Evolutionary conservation across 306 rosid species (phyloP), one percentile per base, ranked within the genome.

Genomic region (Casuarina equisetifolia): DNA sequence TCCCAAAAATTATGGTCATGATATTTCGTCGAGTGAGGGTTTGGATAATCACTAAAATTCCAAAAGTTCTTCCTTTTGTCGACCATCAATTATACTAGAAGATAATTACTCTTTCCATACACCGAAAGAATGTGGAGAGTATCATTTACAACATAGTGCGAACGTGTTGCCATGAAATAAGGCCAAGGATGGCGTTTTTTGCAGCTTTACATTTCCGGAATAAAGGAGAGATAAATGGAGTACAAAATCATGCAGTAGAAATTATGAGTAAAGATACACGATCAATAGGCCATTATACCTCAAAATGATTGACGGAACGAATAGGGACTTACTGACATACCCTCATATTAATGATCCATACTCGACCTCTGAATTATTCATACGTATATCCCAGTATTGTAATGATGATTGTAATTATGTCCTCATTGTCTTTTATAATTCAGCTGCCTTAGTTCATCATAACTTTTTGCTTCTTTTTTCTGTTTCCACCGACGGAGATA

Each of bases 51-150:
- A 67, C 42, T 32, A 62, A 62, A 7, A 19, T 45, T 63, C 69
- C 72, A 71, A 15, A 75, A 73, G 84, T 58, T 38, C 53, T 67
- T 25, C 53, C 50, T 25, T 66, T 35, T 43, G 1, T 13, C 32
- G 25, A 12, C 46, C 66, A 74, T 78, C 66, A 52, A 74, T 50
- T 46, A 71, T 79, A 75, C 67, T 69, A 4, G 36, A 58, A 61
- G 58, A 51, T 63, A 25, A 54, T 20, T 42, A 63, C 44, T 64
- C 38, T 35, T 75, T 69, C 6, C 48, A 67, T 72, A 36, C 32
- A 78, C 66, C 82, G 67, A 85, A 79, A 69, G 73, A 39, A 79
- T 82, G 58, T 36, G 3, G 67, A 54, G 75, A 70, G 76, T 76
- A 73, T 76, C 62, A 79, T 75, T 79, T 44, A 51, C 25, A 44